phyloP scores from a whole-genome alignment of 768 basidiomycete genomes.

The Dioszegia crocea region DNA sequence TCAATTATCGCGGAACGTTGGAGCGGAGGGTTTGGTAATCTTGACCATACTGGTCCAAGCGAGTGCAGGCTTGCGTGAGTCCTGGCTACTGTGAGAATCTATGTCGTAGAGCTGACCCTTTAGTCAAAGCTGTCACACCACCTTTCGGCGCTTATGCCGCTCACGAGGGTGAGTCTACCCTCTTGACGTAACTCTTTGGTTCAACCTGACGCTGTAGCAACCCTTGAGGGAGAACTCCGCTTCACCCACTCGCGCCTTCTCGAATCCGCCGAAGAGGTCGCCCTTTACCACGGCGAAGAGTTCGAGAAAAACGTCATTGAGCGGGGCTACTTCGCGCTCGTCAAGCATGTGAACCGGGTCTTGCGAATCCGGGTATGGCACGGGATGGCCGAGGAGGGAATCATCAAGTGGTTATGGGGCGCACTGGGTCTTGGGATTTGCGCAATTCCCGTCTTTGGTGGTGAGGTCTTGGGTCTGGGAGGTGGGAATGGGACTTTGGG shows the following conservation, averaged over 20 bases:
- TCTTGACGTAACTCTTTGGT: neutral
- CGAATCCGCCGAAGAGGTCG: constrained; percentile 64
- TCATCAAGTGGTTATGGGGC: constrained; percentile 93
- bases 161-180: constrained; percentile 50
- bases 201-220: constrained; percentile 52
- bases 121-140: constrained; percentile 83
- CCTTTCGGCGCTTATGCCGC: constrained; percentile 89
- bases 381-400: constrained; percentile 84
- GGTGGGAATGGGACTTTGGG: constrained; percentile 63
- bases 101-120: neutral
- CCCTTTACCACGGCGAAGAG: constrained; percentile 79
- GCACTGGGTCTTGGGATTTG: constrained; percentile 87
- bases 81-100: too few species aligned
- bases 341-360: constrained; percentile 79
- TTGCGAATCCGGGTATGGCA: constrained; percentile 81
- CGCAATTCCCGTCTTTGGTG: constrained; percentile 87
- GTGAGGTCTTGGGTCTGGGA: constrained; percentile 64
- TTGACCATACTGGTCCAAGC: constrained; percentile 79
- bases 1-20: constrained; percentile 87
- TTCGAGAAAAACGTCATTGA: constrained; percentile 89
- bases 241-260: constrained; percentile 87
- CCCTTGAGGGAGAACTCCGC: constrained; percentile 79
- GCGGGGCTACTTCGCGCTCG: constrained; percentile 74
- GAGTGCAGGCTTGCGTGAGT: constrained; percentile 72
- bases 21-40: constrained; percentile 81